phyloP scores from a whole-genome alignment of 441 rosid genomes.

The Flueggea neowawraea region DNA sequence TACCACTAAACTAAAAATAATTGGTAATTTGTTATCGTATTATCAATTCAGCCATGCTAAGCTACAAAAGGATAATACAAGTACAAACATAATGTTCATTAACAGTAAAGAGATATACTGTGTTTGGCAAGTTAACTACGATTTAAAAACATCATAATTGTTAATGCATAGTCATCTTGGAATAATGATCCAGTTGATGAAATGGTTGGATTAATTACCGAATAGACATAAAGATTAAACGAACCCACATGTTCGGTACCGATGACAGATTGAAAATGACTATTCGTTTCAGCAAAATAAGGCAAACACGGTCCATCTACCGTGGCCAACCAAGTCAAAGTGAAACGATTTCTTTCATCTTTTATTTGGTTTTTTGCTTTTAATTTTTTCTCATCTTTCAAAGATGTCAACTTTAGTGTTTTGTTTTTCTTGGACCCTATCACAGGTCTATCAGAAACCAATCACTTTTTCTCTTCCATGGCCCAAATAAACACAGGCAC shows the following conservation, averaged over 20 bases:
- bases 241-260: neutral
- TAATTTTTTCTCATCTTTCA: neutral
- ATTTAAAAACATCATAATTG: neutral
- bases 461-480: neutral
- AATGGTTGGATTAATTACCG: neutral
- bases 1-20: too few species aligned
- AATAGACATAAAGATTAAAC: neutral
- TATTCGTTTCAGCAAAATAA: too few species aligned
- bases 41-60: too few species aligned
- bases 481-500: neutral
- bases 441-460: neutral
- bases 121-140: too few species aligned
- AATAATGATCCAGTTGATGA: neutral
- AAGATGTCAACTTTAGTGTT: neutral
- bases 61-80: too few species aligned
- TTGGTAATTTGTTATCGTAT: too few species aligned
- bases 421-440: neutral
- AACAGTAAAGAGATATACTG: too few species aligned
- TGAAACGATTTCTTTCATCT: neutral
- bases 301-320: too few species aligned
- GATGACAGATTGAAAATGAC: neutral
- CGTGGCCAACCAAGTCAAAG: too few species aligned
- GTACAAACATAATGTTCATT: too few species aligned
- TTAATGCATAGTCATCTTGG: neutral
- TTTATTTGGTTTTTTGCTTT: neutral